Evolutionary conservation across 2,329 filamentous ascomycete species (phyloP).

Genomic region (Ambrosiella cleistominuta): DNA sequence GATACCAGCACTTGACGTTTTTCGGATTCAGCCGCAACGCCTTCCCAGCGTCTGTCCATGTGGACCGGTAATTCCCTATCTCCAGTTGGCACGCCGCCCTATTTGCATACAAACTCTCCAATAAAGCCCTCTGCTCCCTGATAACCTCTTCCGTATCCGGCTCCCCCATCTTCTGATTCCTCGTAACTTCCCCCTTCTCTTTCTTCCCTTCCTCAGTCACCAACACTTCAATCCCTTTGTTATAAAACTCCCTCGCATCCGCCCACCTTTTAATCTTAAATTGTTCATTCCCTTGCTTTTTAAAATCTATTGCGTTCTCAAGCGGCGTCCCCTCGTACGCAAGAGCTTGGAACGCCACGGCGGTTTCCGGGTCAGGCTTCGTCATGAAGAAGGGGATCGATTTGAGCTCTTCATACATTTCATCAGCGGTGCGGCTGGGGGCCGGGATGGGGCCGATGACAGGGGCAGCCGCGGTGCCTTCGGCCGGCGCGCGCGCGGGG

Average conservation of each 20-base stretch:
- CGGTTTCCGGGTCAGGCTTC: conserved; percentile 63
- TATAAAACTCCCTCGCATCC: conserved; percentile 84
- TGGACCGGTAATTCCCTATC: conserved; percentile 73
- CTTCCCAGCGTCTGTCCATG: conserved; percentile 67
- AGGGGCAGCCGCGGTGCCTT: conserved; percentile 23
- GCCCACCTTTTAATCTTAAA: conserved; percentile 56
- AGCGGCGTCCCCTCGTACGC: conserved; percentile 81
- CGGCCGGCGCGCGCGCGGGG: conserved; percentile 18
- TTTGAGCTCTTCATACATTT: conserved; percentile 39
- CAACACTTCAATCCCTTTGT: conserved; percentile 63
- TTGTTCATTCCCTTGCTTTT: conserved; percentile 80
- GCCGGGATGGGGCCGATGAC: conserved; percentile 26
- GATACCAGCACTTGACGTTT: conserved; percentile 85
- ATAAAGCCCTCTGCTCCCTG: conserved; percentile 40
- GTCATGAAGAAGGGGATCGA: conserved; percentile 87
- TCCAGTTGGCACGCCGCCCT: conserved; percentile 79
- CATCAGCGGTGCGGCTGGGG: conserved; percentile 31
- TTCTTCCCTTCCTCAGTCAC: conserved; percentile 37
- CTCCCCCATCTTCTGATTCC: conserved; percentile 17
- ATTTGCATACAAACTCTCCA: conserved; percentile 70
- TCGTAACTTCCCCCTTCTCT: conserved; percentile 22
- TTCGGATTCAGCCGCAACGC: conserved; percentile 60
- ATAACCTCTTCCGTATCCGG: conserved; percentile 35
- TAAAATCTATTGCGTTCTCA: conserved; percentile 71
- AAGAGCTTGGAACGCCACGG: conserved; percentile 76